Base-by-base conservation (phyloP, 768 basidiomycete genomes). In the Ephemerocybe angulata region DNA sequence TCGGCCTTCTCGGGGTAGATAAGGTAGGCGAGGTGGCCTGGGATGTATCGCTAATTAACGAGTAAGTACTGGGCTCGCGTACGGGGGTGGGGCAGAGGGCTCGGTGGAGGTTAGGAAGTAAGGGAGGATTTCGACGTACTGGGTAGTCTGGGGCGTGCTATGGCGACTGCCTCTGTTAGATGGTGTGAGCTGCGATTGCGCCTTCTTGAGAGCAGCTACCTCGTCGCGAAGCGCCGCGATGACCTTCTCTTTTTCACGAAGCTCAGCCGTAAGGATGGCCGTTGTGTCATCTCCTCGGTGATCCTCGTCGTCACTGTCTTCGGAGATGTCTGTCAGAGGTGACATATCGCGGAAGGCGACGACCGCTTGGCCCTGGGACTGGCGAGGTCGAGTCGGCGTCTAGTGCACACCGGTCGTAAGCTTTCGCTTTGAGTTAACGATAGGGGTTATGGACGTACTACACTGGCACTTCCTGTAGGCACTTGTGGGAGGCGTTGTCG, bases 321-420 rank as follows among this genome's bases (percentile, higher is more conserved):
- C 55, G 41, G 48, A 42, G 41, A 56, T 38, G 41, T 56, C 55
- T 13, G 55, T 56, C n/a, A 56, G 31, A 3, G 55, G 55, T 24
- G 55, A 56, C 12, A 46, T 25, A 41, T 56, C 55, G 12, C 55
- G 30, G 37, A 50, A 40, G 10, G 47, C 27, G 22, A 54, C 33
- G 17, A 35, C 49, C 2, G 40, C 22, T 31, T 43, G 30, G 21
- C 27, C 44, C 28, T 22, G 17, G 21, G 42, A 44, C n/a, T 44
- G 21, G 8, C 42, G 42, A 8, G 42, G 21, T 44, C 33, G 33
- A 8, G 33, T 35, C 21, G 42, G 42, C 24, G 42, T 19, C 17
- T 21, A 46, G 44, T 11, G 19, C n/a, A n/a, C n/a, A n/a, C n/a
- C n/a, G n/a, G n/a, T n/a, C n/a, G n/a, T n/a, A n/a, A n/a, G n/a